phyloP scores from a whole-genome alignment of 257 asterid genomes.

The Fraxinus anomala region DNA sequence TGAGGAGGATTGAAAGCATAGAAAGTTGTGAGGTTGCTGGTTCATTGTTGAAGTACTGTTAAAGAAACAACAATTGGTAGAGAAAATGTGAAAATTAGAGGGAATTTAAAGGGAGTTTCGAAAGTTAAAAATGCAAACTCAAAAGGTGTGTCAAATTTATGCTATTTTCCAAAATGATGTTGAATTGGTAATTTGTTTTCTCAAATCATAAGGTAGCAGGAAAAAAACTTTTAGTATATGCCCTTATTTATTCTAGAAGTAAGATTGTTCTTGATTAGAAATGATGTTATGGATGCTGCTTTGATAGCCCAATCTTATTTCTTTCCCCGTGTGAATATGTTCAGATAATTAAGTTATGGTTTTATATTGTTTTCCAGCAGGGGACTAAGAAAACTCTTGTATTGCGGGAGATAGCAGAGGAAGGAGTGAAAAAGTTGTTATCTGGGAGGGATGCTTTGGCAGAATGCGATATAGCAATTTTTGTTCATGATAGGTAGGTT shows the following conservation, averaged over 20 bases:
- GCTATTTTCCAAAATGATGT: slow-evolving; percentile 9
- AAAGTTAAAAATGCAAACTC: neutral
- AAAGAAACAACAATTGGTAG: neutral
- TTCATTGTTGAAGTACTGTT: neutral
- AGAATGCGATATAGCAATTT: slow-evolving; percentile 82
- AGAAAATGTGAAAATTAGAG: neutral
- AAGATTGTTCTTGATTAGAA: neutral
- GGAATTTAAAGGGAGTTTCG: neutral
- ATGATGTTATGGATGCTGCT: neutral
- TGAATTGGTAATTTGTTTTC: neutral
- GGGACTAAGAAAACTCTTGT: slow-evolving; percentile 78
- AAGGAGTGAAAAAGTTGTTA: slow-evolving; percentile 63
- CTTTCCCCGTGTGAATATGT: slow-evolving; percentile 13
- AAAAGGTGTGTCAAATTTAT: neutral
- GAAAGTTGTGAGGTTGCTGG: neutral
- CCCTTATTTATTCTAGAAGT: neutral
- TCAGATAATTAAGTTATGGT: neutral
- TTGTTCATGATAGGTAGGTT: slow-evolving; percentile 91
- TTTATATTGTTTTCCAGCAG: slow-evolving; percentile 40
- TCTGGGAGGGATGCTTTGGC: slow-evolving; percentile 81
- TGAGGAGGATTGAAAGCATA: neutral
- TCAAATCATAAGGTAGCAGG: neutral
- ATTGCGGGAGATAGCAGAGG: slow-evolving; percentile 84
- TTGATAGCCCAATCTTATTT: neutral
- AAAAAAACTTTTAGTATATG: neutral